Conservation (phyloP, 306 rosid species). For the Herpetospermum pedunculosum region DNA sequence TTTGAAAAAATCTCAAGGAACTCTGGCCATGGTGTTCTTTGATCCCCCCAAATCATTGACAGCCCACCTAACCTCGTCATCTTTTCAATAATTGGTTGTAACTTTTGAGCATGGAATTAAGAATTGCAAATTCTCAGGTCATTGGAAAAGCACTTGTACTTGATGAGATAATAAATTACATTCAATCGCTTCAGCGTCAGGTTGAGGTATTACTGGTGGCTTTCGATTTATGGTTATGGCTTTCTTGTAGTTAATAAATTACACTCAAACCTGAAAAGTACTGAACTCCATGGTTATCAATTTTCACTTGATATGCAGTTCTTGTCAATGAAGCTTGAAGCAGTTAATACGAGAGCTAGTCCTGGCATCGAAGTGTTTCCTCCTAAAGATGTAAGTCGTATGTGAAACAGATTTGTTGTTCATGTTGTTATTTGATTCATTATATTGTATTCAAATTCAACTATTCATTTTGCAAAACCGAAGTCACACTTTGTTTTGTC, state of each 20-base stretch:
- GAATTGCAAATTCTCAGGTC: slow-evolving; percentile 35
- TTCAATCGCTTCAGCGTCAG: slow-evolving; percentile 82
- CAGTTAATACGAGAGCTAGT: slow-evolving; percentile 59
- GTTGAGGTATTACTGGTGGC: slow-evolving; percentile 50
- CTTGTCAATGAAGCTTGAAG: slow-evolving; percentile 93
- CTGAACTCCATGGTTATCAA: background rate
- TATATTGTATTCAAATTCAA: too few relatives aligned
- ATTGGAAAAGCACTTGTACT: slow-evolving; percentile 90
- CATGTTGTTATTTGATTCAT: background rate
- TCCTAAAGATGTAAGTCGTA: slow-evolving; percentile 59
- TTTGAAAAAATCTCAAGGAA: background rate
- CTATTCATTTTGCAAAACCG: background rate
- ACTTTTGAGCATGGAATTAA: background rate
- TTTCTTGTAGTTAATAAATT: background rate
- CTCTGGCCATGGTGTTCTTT: background rate
- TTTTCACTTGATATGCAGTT: slow-evolving; percentile 39
- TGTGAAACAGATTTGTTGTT: background rate
- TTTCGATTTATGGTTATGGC: background rate
- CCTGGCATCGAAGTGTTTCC: slow-evolving; percentile 68
- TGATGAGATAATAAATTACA: slow-evolving; percentile 90
- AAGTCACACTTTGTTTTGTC: background rate
- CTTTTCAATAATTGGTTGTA: background rate
- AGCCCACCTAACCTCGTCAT: background rate
- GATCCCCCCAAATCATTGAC: background rate
- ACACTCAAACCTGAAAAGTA: background rate